Evolutionary conservation across 2,329 filamentous ascomycete species (phyloP), one percentile per base, ranked within the genome.

Genomic region (Cordyceps fumosorosea): DNA sequence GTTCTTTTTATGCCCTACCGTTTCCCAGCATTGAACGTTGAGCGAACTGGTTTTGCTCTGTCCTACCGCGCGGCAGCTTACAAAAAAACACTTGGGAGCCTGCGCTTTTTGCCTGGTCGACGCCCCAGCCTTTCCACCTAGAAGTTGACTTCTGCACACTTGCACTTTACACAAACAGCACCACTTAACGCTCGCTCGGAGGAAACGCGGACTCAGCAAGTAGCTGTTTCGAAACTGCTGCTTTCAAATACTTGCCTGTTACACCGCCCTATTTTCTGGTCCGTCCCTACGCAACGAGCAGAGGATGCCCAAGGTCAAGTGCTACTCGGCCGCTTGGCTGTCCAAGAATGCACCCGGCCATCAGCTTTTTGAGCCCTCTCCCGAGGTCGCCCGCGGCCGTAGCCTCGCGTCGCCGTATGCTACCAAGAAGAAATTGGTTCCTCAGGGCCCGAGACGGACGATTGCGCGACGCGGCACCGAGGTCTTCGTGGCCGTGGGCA

Each of bases 271-370:
- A 8, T 29, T 52, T 34, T 32, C 20, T 14, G 24, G 18, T 6
- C 12, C 22, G 14, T 12, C 52, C 34, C 12, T 10, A 10, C 51
- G 24, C 20, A 29, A 55, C 29, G n/a, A 32, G 26, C 24, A 29
- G 12, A 76, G 72, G 63, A 97, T 97, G 93, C 90, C 91, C 44
- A 92, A 89, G 75, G 86, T 96, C 71, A 87, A 90, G 72, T 87
- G 86, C 74, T 93, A 92, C 76, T 93, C 91, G 70, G 92, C 93
- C 62, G 80, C 87, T 67, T 99, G 93, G 91, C 87, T 99, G 62
- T 87, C 88, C 65, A 84, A 87, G 70, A 88, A 89, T 56, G 87
- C 87, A 60, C 86, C 90, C 22, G 93, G 91, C 65, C 88, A 90
- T 73, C 82, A 87, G 63, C 81, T 98, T 69, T 97, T 98, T 76